Conservation (phyloP, 305 asterid genomes). For the Andrographis paniculata region DNA sequence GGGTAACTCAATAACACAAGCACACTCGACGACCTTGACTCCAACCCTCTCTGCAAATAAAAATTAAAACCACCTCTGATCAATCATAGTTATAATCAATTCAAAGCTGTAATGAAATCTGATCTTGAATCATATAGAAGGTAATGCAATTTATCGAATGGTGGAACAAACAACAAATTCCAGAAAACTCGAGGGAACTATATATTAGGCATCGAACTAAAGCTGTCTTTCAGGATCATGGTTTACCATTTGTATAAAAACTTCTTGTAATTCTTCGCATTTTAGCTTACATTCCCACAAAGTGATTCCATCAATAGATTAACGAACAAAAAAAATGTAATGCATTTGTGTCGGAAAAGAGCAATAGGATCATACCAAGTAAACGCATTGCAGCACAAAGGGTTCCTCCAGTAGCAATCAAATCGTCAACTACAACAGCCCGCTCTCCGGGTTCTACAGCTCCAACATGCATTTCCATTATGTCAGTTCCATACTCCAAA, state of each 20-base stretch:
- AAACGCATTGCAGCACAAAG: slow-evolving; percentile 75
- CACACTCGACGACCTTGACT: slow-evolving; percentile 74
- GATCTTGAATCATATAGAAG: too few species aligned
- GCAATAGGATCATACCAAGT: slow-evolving; percentile 41
- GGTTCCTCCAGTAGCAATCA: slow-evolving; percentile 95
- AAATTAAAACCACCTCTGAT: slow-evolving; percentile 18
- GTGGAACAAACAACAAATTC: too few species aligned
- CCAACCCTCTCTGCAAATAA: slow-evolving; percentile 75
- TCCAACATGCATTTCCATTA: slow-evolving; percentile 94
- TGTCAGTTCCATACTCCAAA: slow-evolving; percentile 89
- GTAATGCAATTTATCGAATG: too few species aligned
- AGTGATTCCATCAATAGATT: not conserved
- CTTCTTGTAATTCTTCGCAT: too few species aligned
- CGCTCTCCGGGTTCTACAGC: slow-evolving; percentile 86
- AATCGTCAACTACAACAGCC: slow-evolving; percentile 77
- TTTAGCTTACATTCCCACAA: too few species aligned
- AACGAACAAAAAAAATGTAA: not conserved
- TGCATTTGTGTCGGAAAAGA: not conserved
- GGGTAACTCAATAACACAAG: slow-evolving; percentile 80
- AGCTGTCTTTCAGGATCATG: too few species aligned
- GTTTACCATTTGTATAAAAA: too few species aligned
- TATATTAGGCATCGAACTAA: too few species aligned
- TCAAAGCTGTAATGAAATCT: too few species aligned
- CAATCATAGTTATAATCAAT: too few species aligned
- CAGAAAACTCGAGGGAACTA: too few species aligned